A percentile compares a stretch with the other conserved stretches of the same genome.
These are phyloP conservation scores for Centaurea solstitialis DNA, from an alignment of 129 eudicot genomes.

Conservation along the genomic window DNA sequence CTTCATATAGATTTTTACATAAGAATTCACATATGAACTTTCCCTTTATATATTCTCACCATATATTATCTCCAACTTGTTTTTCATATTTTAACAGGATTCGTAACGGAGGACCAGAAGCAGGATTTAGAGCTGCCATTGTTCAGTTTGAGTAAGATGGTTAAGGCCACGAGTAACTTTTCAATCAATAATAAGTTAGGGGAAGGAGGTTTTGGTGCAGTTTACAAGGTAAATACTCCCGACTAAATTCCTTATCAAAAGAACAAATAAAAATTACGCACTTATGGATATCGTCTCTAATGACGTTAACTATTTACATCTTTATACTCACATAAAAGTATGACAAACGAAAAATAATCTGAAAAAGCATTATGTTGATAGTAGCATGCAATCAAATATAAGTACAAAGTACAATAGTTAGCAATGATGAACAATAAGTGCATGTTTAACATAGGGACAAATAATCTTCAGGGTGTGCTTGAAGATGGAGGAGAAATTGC, in stretches of 20 bases:
- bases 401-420: neutral
- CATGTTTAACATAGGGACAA: neutral
- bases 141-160: constrained; percentile 18
- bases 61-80: neutral
- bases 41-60: neutral
- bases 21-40: neutral
- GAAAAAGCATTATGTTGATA: neutral
- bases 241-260: neutral
- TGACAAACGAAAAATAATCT: neutral
- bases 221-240: constrained; percentile 27
- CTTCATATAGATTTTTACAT: too few species aligned
- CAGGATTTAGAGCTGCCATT: constrained; percentile 31
- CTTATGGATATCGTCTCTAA: neutral
- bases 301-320: neutral
- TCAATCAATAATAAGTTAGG: constrained; percentile 35
- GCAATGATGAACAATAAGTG: neutral
- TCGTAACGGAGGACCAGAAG: constrained; percentile 3
- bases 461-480: constrained; percentile 7
- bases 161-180: constrained; percentile 28
- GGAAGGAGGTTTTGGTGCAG: constrained; percentile 49
- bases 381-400: neutral
- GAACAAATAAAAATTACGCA: neutral
- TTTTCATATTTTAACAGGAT: neutral
- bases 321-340: neutral
- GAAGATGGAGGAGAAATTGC: constrained; percentile 30